A percentile compares a stretch with the other conserved stretches of the same genome.
Conservation (phyloP, 768 basidiomycete species). For the Rhizopogon vulgaris region DNA sequence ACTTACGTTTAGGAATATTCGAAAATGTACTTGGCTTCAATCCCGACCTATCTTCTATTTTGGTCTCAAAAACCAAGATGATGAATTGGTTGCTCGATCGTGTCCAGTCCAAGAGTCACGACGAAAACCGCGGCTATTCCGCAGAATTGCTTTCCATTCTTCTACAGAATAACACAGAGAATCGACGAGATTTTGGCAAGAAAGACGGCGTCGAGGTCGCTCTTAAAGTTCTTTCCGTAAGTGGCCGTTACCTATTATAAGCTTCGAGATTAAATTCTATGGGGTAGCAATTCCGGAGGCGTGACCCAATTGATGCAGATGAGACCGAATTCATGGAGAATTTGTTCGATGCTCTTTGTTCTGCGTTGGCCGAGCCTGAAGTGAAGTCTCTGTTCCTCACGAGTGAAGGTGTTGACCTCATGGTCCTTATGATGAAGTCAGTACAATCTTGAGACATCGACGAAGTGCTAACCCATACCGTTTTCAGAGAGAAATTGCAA, state of each 20-base stretch:
- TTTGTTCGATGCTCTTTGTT: constrained; percentile 85
- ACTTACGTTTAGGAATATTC: constrained; percentile 59
- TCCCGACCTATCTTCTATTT: constrained; percentile 61
- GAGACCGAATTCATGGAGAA: constrained; percentile 99
- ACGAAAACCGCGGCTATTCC: constrained; percentile 90
- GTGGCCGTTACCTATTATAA: constrained; percentile 22
- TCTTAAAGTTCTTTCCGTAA: constrained; percentile 75
- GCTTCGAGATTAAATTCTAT: constrained; percentile 9
- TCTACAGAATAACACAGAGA: constrained; percentile 66
- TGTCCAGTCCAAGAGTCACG: constrained; percentile 64
- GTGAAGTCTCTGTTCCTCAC: constrained; percentile 81
- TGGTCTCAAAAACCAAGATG: constrained; percentile 72
- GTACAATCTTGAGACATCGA: constrained; percentile 17
- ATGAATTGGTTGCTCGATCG: constrained; percentile 77
- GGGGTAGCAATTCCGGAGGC: constrained; percentile 75
- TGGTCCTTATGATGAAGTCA: constrained; percentile 98
- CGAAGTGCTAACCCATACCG: constrained; percentile 1
- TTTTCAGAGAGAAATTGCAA: constrained; percentile 69
- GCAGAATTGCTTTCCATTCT: constrained; percentile 92
- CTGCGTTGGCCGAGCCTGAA: constrained; percentile 69
- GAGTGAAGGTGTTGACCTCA: constrained; percentile 91
- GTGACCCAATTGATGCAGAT: constrained; percentile 80
- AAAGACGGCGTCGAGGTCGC: constrained; percentile 73
- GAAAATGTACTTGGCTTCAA: constrained; percentile 90
- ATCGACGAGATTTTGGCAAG: constrained; percentile 63